phyloP scores from a whole-genome alignment of 1,139 yeast genomes.

The Candida sojae region DNA sequence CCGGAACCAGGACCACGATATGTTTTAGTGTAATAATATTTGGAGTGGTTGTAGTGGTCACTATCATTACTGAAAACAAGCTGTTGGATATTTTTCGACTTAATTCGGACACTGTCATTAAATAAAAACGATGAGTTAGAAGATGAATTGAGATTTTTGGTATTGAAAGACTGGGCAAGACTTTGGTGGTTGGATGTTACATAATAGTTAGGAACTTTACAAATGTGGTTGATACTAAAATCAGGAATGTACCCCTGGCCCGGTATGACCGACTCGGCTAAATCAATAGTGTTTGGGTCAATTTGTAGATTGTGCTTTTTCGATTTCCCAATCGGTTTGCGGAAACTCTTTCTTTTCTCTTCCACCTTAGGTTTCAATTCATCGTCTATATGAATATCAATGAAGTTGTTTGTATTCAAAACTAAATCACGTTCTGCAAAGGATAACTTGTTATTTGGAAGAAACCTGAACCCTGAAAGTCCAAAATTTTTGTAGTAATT shows the following conservation, averaged over 20 bases:
- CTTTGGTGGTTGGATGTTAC: slow-evolving; percentile 30
- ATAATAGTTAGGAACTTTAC: slow-evolving; percentile 48
- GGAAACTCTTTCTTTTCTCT: slow-evolving; percentile 15
- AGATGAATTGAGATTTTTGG: slow-evolving; percentile 19
- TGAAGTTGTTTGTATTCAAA: slow-evolving; percentile 28
- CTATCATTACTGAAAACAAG: slow-evolving; percentile 37
- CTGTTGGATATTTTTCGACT: slow-evolving; percentile 38
- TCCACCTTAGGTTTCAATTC: slow-evolving; percentile 5
- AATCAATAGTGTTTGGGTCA: slow-evolving; percentile 44
- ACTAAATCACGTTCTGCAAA: slow-evolving; percentile 34
- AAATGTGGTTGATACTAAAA: slow-evolving; percentile 41
- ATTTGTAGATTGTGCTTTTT: slow-evolving; percentile 33
- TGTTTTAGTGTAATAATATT: slow-evolving; percentile 42
- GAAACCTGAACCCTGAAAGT: slow-evolving; percentile 20
- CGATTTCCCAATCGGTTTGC: slow-evolving; percentile 33
- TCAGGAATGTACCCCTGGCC: slow-evolving; percentile 51
- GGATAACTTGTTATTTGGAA: slow-evolving; percentile 32
- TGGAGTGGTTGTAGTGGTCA: slow-evolving; percentile 35
- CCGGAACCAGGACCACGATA: slow-evolving; percentile 52
- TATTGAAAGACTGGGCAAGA: slow-evolving; percentile 17
- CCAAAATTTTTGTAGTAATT: slow-evolving; percentile 33
- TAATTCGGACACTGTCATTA: slow-evolving; percentile 22
- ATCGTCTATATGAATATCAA: slow-evolving; percentile 23
- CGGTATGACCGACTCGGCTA: slow-evolving; percentile 42
- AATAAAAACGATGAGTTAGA: slow-evolving; percentile 26